Percentiles rank a stretch among this genome's conserved stretches.
Evolutionary conservation across 2,329 filamentous ascomycete species (phyloP).

Genomic region (Coniochaeta ligniaria): DNA sequence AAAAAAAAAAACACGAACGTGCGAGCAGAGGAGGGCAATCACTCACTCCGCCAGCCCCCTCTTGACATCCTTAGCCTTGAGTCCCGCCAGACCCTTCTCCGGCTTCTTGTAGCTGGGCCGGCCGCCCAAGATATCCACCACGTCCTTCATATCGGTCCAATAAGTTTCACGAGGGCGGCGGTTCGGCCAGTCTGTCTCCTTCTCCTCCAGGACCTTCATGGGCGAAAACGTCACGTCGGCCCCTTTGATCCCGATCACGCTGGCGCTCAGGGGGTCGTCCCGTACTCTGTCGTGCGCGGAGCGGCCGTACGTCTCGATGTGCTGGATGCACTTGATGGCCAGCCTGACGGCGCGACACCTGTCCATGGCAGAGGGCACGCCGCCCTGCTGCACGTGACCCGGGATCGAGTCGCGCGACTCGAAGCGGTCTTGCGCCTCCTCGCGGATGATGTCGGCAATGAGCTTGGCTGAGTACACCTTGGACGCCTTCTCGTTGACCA

Average conservation of each 20-base stretch:
- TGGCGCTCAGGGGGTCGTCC: constrained; percentile 63
- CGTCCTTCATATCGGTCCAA: constrained; percentile 74
- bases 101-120: constrained; percentile 48
- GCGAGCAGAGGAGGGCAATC: not conserved
- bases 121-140: constrained; percentile 80
- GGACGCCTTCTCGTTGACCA: constrained; percentile 94
- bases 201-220: constrained; percentile 73
- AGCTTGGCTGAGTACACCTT: constrained; percentile 86
- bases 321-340: constrained; percentile 89
- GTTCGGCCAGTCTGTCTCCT: constrained; percentile 90
- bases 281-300: constrained; percentile 57
- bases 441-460: constrained; percentile 91
- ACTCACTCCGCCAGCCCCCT: constrained; percentile 29
- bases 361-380: constrained; percentile 92
- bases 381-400: constrained; percentile 91
- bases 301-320: constrained; percentile 69
- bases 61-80: constrained; percentile 54
- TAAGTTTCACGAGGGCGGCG: constrained; percentile 76
- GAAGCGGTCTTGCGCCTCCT: constrained; percentile 86
- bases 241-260: constrained; percentile 88
- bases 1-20: not conserved
- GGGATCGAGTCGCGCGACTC: constrained; percentile 88
- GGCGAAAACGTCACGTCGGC: constrained; percentile 82
- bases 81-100: constrained; percentile 40
- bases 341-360: constrained; percentile 85